Percentiles rank a stretch among this genome's conserved stretches.
Conservation (phyloP, 176 grass and related monocot genomes). For the Aegilops umbellulata region DNA sequence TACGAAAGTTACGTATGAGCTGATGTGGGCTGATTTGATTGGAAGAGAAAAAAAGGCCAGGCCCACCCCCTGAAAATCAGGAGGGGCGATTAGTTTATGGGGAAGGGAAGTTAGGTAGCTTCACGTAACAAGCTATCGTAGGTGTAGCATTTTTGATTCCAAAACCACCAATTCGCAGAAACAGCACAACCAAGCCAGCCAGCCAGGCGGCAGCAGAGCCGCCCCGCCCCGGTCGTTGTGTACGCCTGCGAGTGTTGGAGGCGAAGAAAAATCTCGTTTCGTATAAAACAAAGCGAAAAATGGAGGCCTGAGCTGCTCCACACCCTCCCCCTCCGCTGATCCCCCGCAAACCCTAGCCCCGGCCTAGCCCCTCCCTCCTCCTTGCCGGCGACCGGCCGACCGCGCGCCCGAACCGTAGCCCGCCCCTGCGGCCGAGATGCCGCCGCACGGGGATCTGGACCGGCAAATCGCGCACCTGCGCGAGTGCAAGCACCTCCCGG, state of each 20-base stretch:
- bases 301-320: constrained; percentile 42
- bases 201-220: background rate
- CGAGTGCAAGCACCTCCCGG: constrained; percentile 75
- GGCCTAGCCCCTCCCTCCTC: constrained; percentile 24
- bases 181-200: background rate
- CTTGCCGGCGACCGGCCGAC: constrained; percentile 5
- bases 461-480: constrained; percentile 96
- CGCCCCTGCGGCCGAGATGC: constrained; percentile 42
- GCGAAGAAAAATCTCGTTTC: constrained; percentile 31
- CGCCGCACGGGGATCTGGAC: constrained; percentile 92
- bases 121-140: too few relatives aligned
- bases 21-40: too few relatives aligned
- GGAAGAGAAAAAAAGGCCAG: too few relatives aligned
- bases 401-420: background rate
- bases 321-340: constrained; percentile 34
- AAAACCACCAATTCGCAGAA: constrained; percentile 1
- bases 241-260: background rate
- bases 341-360: constrained; percentile 46
- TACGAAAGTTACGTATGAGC: too few relatives aligned
- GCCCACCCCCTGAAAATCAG: too few relatives aligned
- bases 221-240: background rate
- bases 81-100: too few relatives aligned
- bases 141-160: too few relatives aligned
- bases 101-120: too few relatives aligned
- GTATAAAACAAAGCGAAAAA: constrained; percentile 53